Evolutionary conservation across 106 monocot species (phyloP).

Genomic region (Platanthera zijinensis): DNA sequence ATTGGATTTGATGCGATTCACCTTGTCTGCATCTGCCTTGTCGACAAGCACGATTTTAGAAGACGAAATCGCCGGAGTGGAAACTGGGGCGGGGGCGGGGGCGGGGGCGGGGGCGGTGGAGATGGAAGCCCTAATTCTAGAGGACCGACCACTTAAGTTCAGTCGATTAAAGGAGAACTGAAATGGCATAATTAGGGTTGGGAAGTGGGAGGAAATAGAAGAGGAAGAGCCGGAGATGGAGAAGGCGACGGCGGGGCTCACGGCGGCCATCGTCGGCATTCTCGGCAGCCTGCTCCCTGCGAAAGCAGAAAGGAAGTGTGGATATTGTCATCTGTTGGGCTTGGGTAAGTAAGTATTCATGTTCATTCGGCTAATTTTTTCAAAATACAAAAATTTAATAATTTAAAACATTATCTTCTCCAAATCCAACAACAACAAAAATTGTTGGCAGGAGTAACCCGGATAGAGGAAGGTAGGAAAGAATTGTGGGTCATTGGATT

Average conservation of each 20-base stretch:
- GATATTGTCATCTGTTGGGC: background rate
- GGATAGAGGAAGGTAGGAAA: too few species aligned
- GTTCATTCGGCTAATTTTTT: background rate
- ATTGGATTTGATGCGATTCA: constrained; percentile 52
- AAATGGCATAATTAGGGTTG: background rate
- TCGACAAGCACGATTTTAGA: constrained; percentile 64
- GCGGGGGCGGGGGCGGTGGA: constrained; percentile 12
- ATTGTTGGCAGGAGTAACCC: too few species aligned
- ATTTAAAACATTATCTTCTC: too few species aligned
- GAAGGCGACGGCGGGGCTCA: background rate
- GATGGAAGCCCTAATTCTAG: constrained; percentile 13
- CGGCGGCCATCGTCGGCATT: background rate
- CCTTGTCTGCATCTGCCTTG: constrained; percentile 50
- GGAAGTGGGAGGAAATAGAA: background rate
- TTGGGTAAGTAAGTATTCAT: background rate
- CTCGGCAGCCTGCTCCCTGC: too few species aligned
- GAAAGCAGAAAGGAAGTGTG: background rate
- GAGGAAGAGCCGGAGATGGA: background rate
- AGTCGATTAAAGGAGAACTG: background rate
- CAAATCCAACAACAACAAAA: too few species aligned
- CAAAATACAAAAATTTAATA: too few species aligned
- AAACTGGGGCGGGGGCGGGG: constrained; percentile 9
- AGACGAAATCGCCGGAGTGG: constrained; percentile 28
- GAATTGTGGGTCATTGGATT: too few species aligned
- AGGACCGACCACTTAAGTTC: background rate